These are phyloP conservation scores for Penicillium sp. DNA, from an alignment of 2,329 filamentous ascomycete genomes.

Conservation along the genomic window DNA sequence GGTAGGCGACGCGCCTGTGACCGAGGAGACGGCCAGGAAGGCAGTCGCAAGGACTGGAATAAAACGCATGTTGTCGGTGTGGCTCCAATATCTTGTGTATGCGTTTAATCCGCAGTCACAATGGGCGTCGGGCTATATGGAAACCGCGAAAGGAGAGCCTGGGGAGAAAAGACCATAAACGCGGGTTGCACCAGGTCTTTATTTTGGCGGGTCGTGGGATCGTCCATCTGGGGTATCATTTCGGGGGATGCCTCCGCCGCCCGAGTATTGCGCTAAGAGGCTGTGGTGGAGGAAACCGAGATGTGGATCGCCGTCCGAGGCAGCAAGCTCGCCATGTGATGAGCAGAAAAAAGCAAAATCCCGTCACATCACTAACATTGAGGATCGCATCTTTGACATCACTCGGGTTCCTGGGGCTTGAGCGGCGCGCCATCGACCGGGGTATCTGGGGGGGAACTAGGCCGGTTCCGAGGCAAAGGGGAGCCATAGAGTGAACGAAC, in stretches of 20 bases:
- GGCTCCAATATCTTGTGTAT: constrained; percentile 8
- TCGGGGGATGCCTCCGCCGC: constrained; percentile 17
- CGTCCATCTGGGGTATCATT: constrained; percentile 15
- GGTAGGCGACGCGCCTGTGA: constrained; percentile 20
- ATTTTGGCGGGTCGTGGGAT: constrained; percentile 18
- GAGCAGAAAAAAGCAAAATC: not conserved
- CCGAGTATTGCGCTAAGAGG: constrained; percentile 11
- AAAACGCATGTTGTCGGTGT: constrained; percentile 22
- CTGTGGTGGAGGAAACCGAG: constrained; percentile 8
- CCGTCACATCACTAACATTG: constrained; percentile 1
- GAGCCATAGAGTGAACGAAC: not conserved
- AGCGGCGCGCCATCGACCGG: constrained; percentile 1
- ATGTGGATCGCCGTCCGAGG: constrained; percentile 12
- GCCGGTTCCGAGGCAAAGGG: not conserved
- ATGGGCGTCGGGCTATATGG: constrained; percentile 12
- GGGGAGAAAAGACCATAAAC: not conserved
- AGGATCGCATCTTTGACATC: constrained; percentile 1
- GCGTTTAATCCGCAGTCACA: constrained; percentile 4
- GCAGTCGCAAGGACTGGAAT: constrained; percentile 24
- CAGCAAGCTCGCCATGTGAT: constrained; percentile 11
- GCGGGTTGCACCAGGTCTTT: constrained; percentile 16
- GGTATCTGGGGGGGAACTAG: not conserved
- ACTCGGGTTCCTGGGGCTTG: not conserved
- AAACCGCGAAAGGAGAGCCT: constrained; percentile 12
- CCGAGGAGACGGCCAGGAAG: constrained; percentile 18